Evolutionary conservation across 371 early-diverging fungal genomes (phyloP).

Genomic region (Mycotypha africana): DNA sequence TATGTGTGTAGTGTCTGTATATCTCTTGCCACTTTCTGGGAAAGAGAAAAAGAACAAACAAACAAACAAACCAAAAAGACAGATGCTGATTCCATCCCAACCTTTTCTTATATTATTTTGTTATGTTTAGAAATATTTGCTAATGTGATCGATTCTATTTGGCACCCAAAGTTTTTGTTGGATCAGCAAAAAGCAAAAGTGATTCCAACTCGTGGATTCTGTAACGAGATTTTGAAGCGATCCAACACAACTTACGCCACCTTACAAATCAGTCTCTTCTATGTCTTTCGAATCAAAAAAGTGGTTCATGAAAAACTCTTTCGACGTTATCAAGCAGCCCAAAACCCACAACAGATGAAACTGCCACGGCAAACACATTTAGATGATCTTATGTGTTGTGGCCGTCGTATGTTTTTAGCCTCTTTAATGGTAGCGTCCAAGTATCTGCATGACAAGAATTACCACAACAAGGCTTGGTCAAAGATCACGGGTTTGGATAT

Average conservation of each 20-base stretch:
- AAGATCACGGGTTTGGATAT: conserved; percentile 66
- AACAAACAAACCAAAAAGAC: too few relatives aligned
- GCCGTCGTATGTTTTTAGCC: conserved; percentile 69
- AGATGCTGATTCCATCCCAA: background rate
- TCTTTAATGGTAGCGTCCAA: conserved; percentile 69
- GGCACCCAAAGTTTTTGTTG: conserved; percentile 27
- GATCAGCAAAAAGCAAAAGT: conserved; percentile 41
- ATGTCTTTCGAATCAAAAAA: conserved; percentile 50
- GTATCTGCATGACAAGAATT: conserved; percentile 67
- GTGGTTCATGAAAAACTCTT: conserved; percentile 26
- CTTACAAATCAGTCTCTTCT: conserved; percentile 67
- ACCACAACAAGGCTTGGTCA: conserved; percentile 70
- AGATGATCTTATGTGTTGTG: conserved; percentile 53
- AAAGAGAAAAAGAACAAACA: too few relatives aligned
- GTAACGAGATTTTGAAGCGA: conserved; percentile 67
- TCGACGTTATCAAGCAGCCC: conserved; percentile 2
- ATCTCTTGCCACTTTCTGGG: too few relatives aligned
- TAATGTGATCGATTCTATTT: conserved; percentile 33
- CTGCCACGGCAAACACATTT: background rate
- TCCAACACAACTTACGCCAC: conserved; percentile 72
- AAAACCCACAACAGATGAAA: too few relatives aligned
- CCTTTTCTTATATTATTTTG: background rate
- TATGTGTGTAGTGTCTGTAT: too few relatives aligned
- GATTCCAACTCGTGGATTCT: conserved; percentile 45
- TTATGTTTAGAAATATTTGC: conserved; percentile 16